These are phyloP conservation scores for Talaromyces albobiverticillius DNA, from an alignment of 2,329 filamentous ascomycete species.

Conservation along the genomic window DNA sequence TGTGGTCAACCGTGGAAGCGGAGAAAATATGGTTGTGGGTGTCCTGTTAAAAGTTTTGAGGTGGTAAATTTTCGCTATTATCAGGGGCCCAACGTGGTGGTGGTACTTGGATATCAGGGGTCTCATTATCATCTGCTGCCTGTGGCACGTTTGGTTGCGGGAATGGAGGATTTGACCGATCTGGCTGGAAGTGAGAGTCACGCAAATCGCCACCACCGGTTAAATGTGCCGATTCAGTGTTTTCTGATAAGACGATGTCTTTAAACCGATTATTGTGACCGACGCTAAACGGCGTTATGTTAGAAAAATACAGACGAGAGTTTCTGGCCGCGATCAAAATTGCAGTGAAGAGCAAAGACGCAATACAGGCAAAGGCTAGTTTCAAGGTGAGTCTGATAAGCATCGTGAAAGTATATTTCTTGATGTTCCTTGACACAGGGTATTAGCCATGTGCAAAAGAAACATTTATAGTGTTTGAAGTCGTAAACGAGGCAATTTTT, in stretches of 20 bases:
- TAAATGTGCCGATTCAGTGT: not conserved
- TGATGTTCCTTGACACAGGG: not conserved
- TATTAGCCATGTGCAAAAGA: not conserved
- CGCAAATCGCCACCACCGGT: not conserved
- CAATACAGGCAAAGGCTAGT: not conserved
- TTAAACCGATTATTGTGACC: not conserved
- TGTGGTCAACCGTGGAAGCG: not conserved
- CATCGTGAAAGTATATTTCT: not conserved
- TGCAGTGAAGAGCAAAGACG: conserved; percentile 2
- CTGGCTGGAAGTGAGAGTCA: not conserved
- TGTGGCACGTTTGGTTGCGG: not conserved
- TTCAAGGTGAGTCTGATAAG: not conserved
- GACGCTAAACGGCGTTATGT: not conserved
- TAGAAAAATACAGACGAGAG: not conserved
- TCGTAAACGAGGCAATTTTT: not conserved
- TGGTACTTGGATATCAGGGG: not conserved
- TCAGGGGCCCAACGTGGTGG: not conserved
- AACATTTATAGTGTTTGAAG: not conserved
- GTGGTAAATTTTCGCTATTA: not conserved
- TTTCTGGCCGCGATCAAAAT: not conserved
- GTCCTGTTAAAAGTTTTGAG: not conserved
- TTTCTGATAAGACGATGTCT: not conserved
- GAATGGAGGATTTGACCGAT: no score
- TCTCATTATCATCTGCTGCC: not conserved
- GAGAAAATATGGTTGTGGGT: not conserved